These are phyloP conservation scores for Podaxis sp. DNA, from an alignment of 768 basidiomycete genomes.

Conservation along the genomic window DNA sequence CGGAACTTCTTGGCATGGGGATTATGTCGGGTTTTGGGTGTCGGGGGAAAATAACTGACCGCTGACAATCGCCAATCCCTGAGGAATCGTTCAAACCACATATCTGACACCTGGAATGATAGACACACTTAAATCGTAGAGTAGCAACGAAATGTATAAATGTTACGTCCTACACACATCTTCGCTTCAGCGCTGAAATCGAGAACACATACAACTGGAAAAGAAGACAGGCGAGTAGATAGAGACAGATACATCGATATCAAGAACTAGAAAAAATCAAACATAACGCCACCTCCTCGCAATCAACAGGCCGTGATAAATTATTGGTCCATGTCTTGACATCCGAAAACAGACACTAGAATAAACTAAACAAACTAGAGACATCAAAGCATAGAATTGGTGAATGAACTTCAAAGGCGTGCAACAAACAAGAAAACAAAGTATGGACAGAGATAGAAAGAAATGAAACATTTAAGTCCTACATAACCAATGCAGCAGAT, in stretches of 20 bases:
- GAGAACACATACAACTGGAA: background rate
- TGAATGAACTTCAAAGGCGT: too few species aligned
- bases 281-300: background rate
- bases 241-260: background rate
- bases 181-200: background rate
- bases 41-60: too few species aligned
- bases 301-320: conserved; percentile 8
- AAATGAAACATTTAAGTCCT: background rate
- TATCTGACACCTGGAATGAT: background rate
- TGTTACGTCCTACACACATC: background rate
- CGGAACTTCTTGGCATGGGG: background rate
- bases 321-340: conserved; percentile 1
- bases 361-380: background rate
- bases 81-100: too few species aligned
- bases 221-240: background rate
- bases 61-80: too few species aligned
- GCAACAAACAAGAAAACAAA: background rate
- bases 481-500: background rate
- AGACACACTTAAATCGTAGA: background rate
- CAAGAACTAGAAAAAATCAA: background rate
- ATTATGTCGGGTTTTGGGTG: background rate
- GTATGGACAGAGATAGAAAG: background rate
- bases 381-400: too few species aligned
- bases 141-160: background rate
- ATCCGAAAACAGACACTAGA: background rate